phyloP scores from a whole-genome alignment of 148 eudicot genomes.

The Tetragonia tetragonoides region DNA sequence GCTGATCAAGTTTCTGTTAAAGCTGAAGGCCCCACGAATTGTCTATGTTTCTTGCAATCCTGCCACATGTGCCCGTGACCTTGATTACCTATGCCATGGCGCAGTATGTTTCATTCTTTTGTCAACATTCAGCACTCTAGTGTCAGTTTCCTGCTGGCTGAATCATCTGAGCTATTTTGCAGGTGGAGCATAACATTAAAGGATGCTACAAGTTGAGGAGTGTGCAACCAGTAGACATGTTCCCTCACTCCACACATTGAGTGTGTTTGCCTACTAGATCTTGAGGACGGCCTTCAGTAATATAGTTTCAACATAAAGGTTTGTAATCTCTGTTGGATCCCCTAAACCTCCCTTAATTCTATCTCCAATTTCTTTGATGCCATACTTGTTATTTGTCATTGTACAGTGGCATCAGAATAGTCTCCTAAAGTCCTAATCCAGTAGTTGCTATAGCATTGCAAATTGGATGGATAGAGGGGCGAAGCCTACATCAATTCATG shows the following conservation, averaged over 20 bases:
- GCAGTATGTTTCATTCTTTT: conserved; percentile 42
- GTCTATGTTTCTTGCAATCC: conserved; percentile 98
- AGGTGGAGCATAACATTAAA: conserved; percentile 65
- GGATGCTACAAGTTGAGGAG: conserved; percentile 77
- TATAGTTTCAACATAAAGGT: conserved; percentile 4
- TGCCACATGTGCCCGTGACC: conserved; percentile 95
- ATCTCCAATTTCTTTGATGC: not conserved
- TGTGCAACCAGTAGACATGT: conserved; percentile 94
- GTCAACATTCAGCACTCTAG: not conserved
- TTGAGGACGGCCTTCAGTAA: conserved; percentile 23
- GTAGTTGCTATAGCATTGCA: not conserved
- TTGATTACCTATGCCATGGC: conserved; percentile 96
- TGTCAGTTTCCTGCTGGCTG: not conserved
- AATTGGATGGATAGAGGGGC: not conserved
- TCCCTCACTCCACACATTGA: conserved; percentile 99
- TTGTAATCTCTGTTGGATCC: conserved; percentile 1
- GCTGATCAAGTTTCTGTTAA: conserved; percentile 72
- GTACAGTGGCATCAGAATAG: not conserved
- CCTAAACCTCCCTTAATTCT: not conserved
- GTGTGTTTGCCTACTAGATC: conserved; percentile 90
- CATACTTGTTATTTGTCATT: not conserved
- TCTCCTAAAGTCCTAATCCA: not conserved
- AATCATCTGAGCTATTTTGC: conserved; percentile 18
- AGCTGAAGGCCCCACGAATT: conserved; percentile 64
- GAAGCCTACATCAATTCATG: not conserved